These are phyloP conservation scores for Colletotrichum sp. DNA, from an alignment of 2,329 filamentous ascomycete genomes.

Conservation along the genomic window DNA sequence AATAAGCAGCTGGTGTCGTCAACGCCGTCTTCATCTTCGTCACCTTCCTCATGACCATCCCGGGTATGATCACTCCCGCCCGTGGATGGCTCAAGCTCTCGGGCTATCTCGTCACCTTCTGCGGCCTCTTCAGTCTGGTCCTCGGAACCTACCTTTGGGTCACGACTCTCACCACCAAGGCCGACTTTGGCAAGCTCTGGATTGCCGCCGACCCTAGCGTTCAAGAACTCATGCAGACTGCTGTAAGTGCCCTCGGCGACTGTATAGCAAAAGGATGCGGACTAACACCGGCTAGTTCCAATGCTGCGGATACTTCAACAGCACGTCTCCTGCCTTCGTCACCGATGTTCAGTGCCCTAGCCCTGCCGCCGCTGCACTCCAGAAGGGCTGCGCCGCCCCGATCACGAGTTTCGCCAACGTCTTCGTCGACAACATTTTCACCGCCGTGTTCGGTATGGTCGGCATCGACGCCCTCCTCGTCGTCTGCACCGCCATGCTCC, in stretches of 20 bases:
- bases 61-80: slow-evolving; percentile 71
- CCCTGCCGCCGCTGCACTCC: slow-evolving; percentile 71
- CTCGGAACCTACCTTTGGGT: slow-evolving; percentile 76
- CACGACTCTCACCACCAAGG: slow-evolving; percentile 71
- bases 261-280: neutral
- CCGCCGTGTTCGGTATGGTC: slow-evolving; percentile 79
- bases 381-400: slow-evolving; percentile 71
- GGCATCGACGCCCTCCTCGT: slow-evolving; percentile 72
- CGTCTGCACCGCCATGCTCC: slow-evolving; percentile 74
- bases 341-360: slow-evolving; percentile 72
- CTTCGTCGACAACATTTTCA: slow-evolving; percentile 80
- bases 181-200: slow-evolving; percentile 68
- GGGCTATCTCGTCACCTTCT: slow-evolving; percentile 67
- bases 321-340: slow-evolving; percentile 74
- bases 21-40: slow-evolving; percentile 76
- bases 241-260: slow-evolving; percentile 50
- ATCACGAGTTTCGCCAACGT: slow-evolving; percentile 73
- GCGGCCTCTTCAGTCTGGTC: slow-evolving; percentile 67
- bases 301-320: slow-evolving; percentile 83
- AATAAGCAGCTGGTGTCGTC: slow-evolving; percentile 67
- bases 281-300: slow-evolving; percentile 61
- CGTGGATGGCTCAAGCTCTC: slow-evolving; percentile 75
- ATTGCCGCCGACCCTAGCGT: slow-evolving; percentile 56
- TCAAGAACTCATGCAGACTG: slow-evolving; percentile 74
- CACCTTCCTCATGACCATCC: slow-evolving; percentile 73